Evolutionary conservation across 805 yeast species (phyloP), one percentile per base, ranked within the genome.

Genomic region (Scheffersomyces ergatensis): DNA sequence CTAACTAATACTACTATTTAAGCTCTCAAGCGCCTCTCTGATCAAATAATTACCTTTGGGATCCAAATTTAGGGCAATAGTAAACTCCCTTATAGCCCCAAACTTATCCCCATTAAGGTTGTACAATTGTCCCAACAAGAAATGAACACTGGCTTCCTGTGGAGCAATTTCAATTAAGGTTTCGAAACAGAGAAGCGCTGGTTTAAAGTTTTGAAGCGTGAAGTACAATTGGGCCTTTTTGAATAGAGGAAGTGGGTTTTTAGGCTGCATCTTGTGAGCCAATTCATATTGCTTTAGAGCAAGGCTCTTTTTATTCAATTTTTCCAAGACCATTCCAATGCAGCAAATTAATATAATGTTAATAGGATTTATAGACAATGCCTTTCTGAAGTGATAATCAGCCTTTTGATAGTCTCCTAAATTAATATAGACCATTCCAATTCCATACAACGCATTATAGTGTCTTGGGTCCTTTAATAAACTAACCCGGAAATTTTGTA

Each of bases 401-500:
- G 98, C 97, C 52, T 81, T 80, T 33, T 77, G 80, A 54, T 81
- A 81, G 51, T 88, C 89, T 4, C 97, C 98, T 38, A 89, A 65
- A 54, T 89, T 87, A 59, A 89, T 76, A 58, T 83, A 85, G 21
- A 89, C 95, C 92, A 89, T 89, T 6, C 98, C 99, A 42, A 93
- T 77, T 20, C 99, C 99, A 55, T 93, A 93, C 54, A 90, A 80
- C 0, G 98, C 97, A 62, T 92, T 93, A 62, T 90, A 93, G 58
- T 89, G 97, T 42, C 89, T 72, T 35, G 83, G 74, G 54, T 92
- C 96, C 32, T 82, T 73, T 18, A 83, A 67, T 34, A 93, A 70
- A 3, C 97, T 95, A 46, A 74, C 71, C 27, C 96, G 65, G 72
- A 89, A 93, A 45, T 88, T 80, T 42, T 84, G 87, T 46, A 85